These are phyloP conservation scores for Leucosporidium scottii DNA, from an alignment of 768 basidiomycete genomes.

Conservation along the genomic window DNA sequence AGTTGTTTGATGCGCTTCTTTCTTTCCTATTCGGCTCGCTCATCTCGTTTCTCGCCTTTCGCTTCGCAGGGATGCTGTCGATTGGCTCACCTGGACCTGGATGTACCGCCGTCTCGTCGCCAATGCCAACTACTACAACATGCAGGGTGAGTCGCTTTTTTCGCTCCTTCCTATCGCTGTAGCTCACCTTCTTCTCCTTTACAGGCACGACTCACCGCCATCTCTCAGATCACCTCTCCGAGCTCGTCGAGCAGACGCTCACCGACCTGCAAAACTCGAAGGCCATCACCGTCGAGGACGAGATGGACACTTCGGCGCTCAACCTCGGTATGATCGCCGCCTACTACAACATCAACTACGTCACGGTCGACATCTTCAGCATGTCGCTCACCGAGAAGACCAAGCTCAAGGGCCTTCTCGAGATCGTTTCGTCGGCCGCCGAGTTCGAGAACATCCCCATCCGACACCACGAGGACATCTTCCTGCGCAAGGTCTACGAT, in stretches of 20 bases:
- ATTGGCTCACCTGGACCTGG: conserved; percentile 91
- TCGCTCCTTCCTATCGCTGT: conserved; percentile 26
- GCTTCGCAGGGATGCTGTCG: conserved; percentile 47
- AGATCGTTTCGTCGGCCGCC: conserved; percentile 92
- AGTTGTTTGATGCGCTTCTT: conserved; percentile 45
- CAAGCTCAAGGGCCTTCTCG: conserved; percentile 90
- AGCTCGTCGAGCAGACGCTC: conserved; percentile 87
- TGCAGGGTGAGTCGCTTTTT: conserved; percentile 39
- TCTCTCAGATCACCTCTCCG: conserved; percentile 89
- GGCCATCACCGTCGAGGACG: conserved; percentile 72
- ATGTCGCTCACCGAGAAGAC: conserved; percentile 91
- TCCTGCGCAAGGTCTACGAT: conserved; percentile 56
- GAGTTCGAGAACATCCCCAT: conserved; percentile 95
- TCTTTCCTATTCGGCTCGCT: background rate
- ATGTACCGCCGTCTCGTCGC: conserved; percentile 94
- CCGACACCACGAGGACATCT: conserved; percentile 69
- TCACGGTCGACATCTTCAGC: conserved; percentile 82
- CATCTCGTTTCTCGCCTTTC: background rate
- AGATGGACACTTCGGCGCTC: conserved; percentile 52
- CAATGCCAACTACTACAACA: conserved; percentile 90
- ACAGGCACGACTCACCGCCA: conserved; percentile 87
- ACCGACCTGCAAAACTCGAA: conserved; percentile 88
- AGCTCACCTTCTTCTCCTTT: background rate
- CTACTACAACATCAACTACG: conserved; percentile 83
- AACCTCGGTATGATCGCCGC: conserved; percentile 99